These are phyloP conservation scores for Fusarium sororula DNA, from an alignment of 2,329 filamentous ascomycete species.

Conservation along the genomic window DNA sequence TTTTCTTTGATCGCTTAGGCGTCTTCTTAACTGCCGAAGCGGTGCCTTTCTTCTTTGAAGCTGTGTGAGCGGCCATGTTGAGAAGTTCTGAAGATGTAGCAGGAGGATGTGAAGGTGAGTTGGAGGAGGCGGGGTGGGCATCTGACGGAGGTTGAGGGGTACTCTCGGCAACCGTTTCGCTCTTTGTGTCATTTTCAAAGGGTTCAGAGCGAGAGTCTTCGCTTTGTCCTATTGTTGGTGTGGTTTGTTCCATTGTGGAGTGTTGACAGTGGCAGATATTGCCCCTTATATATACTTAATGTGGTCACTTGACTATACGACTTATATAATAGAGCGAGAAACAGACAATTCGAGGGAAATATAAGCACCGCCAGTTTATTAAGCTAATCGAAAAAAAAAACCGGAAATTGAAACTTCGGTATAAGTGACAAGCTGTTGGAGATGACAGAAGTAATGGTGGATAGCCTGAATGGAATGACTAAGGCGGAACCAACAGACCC, in stretches of 20 bases:
- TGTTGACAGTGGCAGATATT: neutral
- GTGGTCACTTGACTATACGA: slow-evolving; percentile 28
- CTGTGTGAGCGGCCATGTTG: slow-evolving; percentile 36
- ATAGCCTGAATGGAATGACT: slow-evolving; percentile 38
- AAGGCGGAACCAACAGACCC: slow-evolving; percentile 18
- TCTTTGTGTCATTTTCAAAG: slow-evolving; percentile 42
- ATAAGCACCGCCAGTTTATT: neutral
- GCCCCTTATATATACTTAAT: slow-evolving; percentile 5
- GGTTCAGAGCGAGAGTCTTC: slow-evolving; percentile 42
- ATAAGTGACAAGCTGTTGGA: slow-evolving; percentile 17
- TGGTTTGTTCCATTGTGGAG: slow-evolving; percentile 43
- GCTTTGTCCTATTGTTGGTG: slow-evolving; percentile 32
- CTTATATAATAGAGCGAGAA: slow-evolving; percentile 1
- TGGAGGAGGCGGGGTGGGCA: slow-evolving; percentile 34
- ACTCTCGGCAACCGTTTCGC: slow-evolving; percentile 35
- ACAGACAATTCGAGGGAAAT: neutral
- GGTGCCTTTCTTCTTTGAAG: slow-evolving; percentile 53
- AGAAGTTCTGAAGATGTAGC: slow-evolving; percentile 46
- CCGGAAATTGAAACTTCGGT: neutral
- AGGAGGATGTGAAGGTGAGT: slow-evolving; percentile 43
- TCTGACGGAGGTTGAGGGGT: slow-evolving; percentile 36
- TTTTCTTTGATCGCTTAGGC: slow-evolving; percentile 50
- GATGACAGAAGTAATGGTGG: slow-evolving; percentile 4
- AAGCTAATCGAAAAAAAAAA: neutral
- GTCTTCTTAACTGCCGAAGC: slow-evolving; percentile 54